These are phyloP conservation scores for Zasmidium citrigriseum DNA, from an alignment of 2,329 filamentous ascomycete genomes.

Conservation along the genomic window DNA sequence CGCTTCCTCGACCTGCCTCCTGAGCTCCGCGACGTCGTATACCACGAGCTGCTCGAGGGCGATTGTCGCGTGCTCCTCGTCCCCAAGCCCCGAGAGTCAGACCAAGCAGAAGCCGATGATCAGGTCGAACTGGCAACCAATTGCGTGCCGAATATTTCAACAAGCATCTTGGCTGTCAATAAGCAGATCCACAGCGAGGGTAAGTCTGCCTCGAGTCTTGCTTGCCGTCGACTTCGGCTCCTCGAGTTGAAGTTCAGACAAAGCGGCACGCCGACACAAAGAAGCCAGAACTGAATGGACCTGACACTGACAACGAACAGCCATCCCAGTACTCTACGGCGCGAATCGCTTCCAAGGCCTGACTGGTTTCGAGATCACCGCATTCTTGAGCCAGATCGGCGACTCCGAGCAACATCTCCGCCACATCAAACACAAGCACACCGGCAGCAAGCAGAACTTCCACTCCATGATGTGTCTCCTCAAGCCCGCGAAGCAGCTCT, in stretches of 20 bases:
- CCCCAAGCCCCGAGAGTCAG: too few relatives aligned
- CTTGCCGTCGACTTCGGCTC: neutral
- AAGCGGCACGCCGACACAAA: too few relatives aligned
- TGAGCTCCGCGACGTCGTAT: slow-evolving; percentile 8
- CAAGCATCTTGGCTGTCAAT: neutral
- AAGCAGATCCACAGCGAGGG: neutral
- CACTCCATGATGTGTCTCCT: too few relatives aligned
- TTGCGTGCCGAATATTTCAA: neutral
- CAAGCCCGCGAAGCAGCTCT: too few relatives aligned
- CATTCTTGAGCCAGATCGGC: neutral
- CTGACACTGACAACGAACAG: neutral
- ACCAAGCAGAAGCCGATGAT: too few relatives aligned
- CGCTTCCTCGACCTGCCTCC: neutral
- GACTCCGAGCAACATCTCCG: neutral
- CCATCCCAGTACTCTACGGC: neutral
- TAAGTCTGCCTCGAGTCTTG: too few relatives aligned
- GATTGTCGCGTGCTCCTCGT: too few relatives aligned
- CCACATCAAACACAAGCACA: too few relatives aligned
- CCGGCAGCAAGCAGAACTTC: too few relatives aligned
- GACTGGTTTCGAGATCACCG: neutral
- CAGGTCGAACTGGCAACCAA: neutral
- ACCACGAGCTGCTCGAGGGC: neutral
- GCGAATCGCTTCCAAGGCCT: neutral
- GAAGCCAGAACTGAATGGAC: too few relatives aligned
- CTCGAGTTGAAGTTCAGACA: too few relatives aligned